Conservation (phyloP, 1,139 yeast species). For the Kluyveromyces sp. region DNA sequence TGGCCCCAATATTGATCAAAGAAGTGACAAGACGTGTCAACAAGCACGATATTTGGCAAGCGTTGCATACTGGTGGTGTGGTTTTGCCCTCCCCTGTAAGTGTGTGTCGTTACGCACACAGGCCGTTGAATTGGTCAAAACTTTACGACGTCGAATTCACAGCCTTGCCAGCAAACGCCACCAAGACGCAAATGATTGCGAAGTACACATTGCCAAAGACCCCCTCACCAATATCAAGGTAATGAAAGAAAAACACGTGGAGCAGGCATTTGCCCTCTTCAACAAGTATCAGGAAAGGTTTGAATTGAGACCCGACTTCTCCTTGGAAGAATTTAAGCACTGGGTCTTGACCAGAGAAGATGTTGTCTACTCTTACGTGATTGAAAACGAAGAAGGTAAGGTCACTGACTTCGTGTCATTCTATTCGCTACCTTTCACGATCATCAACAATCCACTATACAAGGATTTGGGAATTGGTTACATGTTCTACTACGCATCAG, state of each 20-base stretch:
- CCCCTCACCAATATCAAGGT: conserved; percentile 53
- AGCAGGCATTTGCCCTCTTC: conserved; percentile 53
- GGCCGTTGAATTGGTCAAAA: conserved; percentile 89
- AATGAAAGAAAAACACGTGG: conserved; percentile 55
- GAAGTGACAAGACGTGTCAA: conserved; percentile 94
- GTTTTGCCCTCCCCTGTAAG: conserved; percentile 87
- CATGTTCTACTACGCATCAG: conserved; percentile 81
- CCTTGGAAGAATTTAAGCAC: conserved; percentile 65
- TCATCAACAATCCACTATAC: conserved; percentile 60
- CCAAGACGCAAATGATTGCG: conserved; percentile 78
- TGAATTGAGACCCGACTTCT: conserved; percentile 65
- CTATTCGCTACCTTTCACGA: conserved; percentile 81
- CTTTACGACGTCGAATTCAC: conserved; percentile 85
- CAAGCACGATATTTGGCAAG: conserved; percentile 83
- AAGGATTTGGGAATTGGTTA: conserved; percentile 78
- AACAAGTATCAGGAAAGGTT: conserved; percentile 56
- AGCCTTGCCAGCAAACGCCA: conserved; percentile 65
- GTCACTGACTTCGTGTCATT: conserved; percentile 87
- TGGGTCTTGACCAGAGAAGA: conserved; percentile 60
- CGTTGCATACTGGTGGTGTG: conserved; percentile 88
- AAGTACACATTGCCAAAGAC: conserved; percentile 60
- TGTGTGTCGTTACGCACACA: conserved; percentile 87
- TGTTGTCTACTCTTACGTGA: conserved; percentile 75
- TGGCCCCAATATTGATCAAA: conserved; percentile 88
- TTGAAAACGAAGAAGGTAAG: conserved; percentile 52